Evolutionary conservation across 73 alveolate species (phyloP), one percentile per base, ranked within the genome.

Genomic region (Paraurostyla sp.): DNA sequence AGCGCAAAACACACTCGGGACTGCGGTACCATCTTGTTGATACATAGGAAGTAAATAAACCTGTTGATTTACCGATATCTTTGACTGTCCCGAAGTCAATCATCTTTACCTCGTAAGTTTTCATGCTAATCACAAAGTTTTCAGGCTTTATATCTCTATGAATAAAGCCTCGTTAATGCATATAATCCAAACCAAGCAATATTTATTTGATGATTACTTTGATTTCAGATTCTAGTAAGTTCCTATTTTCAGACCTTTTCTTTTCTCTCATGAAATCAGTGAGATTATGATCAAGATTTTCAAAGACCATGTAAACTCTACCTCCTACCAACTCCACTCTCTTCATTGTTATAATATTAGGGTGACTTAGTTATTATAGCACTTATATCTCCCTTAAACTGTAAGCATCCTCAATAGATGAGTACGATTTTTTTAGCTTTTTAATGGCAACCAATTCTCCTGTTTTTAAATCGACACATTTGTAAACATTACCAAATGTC

Each of bases 111-210:
- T 91, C 83, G 57, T 59, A 71, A 46, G 87, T 48, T 18, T 71
- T 52, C 20, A 18, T 22, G 35, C 87, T 90, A 15, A 93, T 54
- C 27, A 93, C 54, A 32, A 93, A 76, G 65, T 96, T 96, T 80
- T 96, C 99, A 2, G 98, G 98, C 73, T 96, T 96, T 49, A 96
- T 63, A 71, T 96, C 99, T 80, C 99, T 57, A 82, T 96, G 97
- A 43, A 92, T 85, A 60, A 95, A 89, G 42, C 93, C 93, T 59
- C 88, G 62, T 35, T 88, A 93, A 84, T 96, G 99, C 20, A 96
- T 63, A 85, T 95, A 91, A 42, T 92, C 86, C 84, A 95, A 56
- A 38, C 97, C 98, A 33, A 69, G 80, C 27, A 95, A 68, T 20
- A 96, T 91, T 62, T 95, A 94, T 46, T 83, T 91, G 51, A 93